Percentiles rank a stretch among this genome's conserved stretches.
These are phyloP conservation scores for Phytophthora citrophthora DNA, from an alignment of 352 stramenopile species.

Conservation along the genomic window DNA sequence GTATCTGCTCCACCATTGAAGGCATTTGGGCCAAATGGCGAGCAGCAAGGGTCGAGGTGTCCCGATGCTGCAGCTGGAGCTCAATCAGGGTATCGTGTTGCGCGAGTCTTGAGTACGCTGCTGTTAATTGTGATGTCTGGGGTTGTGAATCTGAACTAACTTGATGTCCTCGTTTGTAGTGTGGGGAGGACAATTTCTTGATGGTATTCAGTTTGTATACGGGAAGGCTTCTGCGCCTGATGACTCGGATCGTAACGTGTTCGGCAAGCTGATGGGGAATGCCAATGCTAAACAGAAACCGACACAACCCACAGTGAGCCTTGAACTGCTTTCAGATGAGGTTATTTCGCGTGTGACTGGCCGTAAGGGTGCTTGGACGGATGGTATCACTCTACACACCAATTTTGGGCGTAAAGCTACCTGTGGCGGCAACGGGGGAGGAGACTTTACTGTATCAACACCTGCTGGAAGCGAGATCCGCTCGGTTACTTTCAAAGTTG, in stretches of 20 bases:
- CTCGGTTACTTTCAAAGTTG: conserved; percentile 59
- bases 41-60: conserved; percentile 36
- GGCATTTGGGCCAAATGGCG: conserved; percentile 45
- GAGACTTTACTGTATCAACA: conserved; percentile 50
- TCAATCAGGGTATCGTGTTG: conserved; percentile 61
- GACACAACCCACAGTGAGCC: conserved; percentile 37
- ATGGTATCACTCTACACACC: conserved; percentile 64
- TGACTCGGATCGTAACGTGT: conserved; percentile 6
- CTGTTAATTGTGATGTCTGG: background rate
- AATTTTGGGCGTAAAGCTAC: conserved; percentile 66
- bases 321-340: conserved; percentile 60
- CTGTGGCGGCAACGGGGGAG: conserved; percentile 68
- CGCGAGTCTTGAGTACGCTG: conserved; percentile 59
- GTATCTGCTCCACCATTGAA: conserved; percentile 53
- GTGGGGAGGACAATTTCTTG: conserved; percentile 76
- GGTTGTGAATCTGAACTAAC: conserved; percentile 7
- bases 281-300: conserved; percentile 31
- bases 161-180: conserved; percentile 45
- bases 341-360: conserved; percentile 55
- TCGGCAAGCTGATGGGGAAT: conserved; percentile 62
- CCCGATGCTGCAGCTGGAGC: conserved; percentile 32
- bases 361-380: conserved; percentile 79
- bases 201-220: conserved; percentile 72
- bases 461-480: conserved; percentile 56
- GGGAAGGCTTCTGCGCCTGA: conserved; percentile 20